phyloP scores from a whole-genome alignment of 176 grass and related monocot species.

The Saccharum spontaneum region DNA sequence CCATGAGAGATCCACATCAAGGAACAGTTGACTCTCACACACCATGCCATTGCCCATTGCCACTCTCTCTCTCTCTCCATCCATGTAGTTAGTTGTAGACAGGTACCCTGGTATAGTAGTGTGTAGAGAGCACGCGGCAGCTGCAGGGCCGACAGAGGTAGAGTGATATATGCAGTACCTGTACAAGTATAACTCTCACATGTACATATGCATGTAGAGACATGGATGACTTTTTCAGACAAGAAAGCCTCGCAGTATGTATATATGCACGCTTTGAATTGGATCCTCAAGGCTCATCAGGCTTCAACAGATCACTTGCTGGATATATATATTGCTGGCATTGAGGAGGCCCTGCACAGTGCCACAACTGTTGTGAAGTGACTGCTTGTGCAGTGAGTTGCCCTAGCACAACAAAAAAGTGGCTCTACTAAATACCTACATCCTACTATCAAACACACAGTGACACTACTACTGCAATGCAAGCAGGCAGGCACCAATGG shows the following conservation, averaged over 20 bases:
- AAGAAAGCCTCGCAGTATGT: not conserved
- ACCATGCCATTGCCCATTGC: not conserved
- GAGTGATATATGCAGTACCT: not conserved
- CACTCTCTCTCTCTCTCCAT: too few relatives aligned
- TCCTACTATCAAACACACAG: constrained; percentile 40
- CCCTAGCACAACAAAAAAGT: constrained; percentile 34
- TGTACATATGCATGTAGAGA: constrained; percentile 2
- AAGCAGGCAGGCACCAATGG: not conserved
- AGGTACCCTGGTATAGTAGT: not conserved
- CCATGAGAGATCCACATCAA: constrained; percentile 36
- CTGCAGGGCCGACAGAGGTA: not conserved
- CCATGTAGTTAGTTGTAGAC: not conserved
- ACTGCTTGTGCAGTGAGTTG: constrained; percentile 69
- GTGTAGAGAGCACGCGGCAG: constrained; percentile 3
- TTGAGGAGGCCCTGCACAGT: constrained; percentile 40
- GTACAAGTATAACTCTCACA: constrained; percentile 31
- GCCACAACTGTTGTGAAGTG: constrained; percentile 75
- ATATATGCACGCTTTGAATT: not conserved
- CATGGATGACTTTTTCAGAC: constrained; percentile 36
- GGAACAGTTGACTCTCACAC: constrained; percentile 28
- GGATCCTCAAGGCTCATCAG: not conserved
- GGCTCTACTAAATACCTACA: constrained; percentile 29
- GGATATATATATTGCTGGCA: constrained; percentile 13
- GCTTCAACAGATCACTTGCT: not conserved
- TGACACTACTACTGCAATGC: not conserved